Evolutionary conservation across 208 protist genomes (phyloP), one percentile per base, ranked within the genome.

Genomic region (Leishmania arabica): DNA sequence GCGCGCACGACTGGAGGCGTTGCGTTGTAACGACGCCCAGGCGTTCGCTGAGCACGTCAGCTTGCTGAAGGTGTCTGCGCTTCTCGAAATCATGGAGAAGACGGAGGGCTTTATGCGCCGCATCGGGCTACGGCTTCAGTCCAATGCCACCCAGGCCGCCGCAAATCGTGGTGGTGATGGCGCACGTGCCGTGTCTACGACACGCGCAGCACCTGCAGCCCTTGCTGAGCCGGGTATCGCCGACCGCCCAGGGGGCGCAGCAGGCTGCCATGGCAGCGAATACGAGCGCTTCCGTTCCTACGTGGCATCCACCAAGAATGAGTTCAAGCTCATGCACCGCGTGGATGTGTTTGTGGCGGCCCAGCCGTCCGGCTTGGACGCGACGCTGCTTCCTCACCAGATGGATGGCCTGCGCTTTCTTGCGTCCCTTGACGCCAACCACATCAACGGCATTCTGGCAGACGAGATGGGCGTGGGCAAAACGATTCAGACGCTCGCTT

Each of bases 391-490:
- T 68, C 91, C 96, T 37, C 99, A 99, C 81, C 99, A 99, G 89
- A 54, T 99, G 45, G 89, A 96, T 62, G 99, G 99, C 9, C 85
- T 99, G 15, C 99, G 99, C 82, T 99, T 99, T 96, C 80, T 95
- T 11, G 79, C 66, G 13, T 92, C 91, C 15, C 82, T 95, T 70
- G 87, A 92, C 75, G 86, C 83, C 15, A 97, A 98, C 66, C 68
- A 85, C 45, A 93, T 99, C 69, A 99, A 99, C 85, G 95, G 97
- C 49, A 98, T 99, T 69, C 88, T 99, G 3, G 98, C 98, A 0
- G 98, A 99, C 89, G 98, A 99, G 87, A 99, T 99, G 98, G 91
- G 98, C 66, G 88, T 98, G 7, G 98, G 98, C 70, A 99, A 99
- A 78, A 99, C 97, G 0, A 89, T 99, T 31, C 95, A 98, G 87